phyloP scores from a whole-genome alignment of 116 monocot genomes.

The Phalaenopsis hybrid region DNA sequence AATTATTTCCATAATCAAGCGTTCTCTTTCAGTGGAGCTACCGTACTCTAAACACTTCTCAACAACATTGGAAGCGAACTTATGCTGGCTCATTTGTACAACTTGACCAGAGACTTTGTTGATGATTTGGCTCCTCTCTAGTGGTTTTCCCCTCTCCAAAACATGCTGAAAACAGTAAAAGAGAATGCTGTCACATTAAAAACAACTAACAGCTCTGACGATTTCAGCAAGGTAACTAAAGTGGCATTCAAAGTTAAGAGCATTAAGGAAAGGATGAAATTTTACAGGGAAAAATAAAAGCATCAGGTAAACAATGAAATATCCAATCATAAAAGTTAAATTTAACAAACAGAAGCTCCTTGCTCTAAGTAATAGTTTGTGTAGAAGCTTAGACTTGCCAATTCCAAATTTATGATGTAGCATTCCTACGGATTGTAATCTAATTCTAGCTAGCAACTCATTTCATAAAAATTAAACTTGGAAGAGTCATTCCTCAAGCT shows the following conservation, averaged over 20 bases:
- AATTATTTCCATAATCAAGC: conserved; percentile 67
- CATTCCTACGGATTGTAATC: background rate
- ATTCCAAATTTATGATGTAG: background rate
- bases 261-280: background rate
- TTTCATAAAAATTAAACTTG: background rate
- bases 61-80: conserved; percentile 94
- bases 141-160: conserved; percentile 64
- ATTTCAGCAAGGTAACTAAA: background rate
- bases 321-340: background rate
- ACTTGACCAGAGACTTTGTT: conserved; percentile 74
- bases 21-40: conserved; percentile 40
- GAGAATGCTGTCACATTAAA: background rate
- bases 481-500: background rate
- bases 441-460: background rate
- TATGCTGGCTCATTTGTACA: conserved; percentile 93
- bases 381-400: background rate
- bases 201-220: background rate
- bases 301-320: background rate
- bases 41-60: conserved; percentile 89
- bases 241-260: background rate
- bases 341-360: background rate
- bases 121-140: conserved; percentile 82
- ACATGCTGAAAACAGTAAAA: conserved; percentile 59
- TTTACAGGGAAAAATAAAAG: background rate
- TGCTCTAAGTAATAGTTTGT: background rate